phyloP scores from a whole-genome alignment of 148 eudicot genomes.

The Rhododendron williamsianum region DNA sequence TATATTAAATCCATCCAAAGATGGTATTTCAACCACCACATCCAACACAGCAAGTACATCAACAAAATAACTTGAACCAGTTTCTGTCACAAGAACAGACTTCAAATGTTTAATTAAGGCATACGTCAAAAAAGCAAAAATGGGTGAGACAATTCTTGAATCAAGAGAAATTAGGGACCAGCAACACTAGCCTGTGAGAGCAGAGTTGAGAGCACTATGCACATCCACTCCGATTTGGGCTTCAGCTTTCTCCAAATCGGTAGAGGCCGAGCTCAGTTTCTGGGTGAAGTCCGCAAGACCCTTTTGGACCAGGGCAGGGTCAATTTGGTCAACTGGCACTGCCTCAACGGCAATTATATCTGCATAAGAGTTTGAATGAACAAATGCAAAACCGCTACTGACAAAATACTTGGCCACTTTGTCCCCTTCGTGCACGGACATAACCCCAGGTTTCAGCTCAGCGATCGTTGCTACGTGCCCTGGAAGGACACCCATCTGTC shows the following conservation, averaged over 20 bases:
- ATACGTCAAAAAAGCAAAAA: not conserved
- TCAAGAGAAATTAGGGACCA: not conserved
- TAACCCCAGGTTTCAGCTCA: slow-evolving; percentile 69
- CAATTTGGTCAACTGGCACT: slow-evolving; percentile 72
- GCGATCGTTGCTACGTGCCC: slow-evolving; percentile 72
- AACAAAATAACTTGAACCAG: slow-evolving; percentile 4
- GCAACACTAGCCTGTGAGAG: slow-evolving; percentile 44
- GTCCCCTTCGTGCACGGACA: slow-evolving; percentile 67
- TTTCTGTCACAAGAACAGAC: not conserved
- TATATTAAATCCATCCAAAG: not conserved
- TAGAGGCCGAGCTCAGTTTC: slow-evolving; percentile 71
- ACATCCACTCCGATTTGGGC: slow-evolving; percentile 86
- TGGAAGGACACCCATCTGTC: slow-evolving; percentile 81
- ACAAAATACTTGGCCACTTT: slow-evolving; percentile 61
- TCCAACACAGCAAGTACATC: not conserved
- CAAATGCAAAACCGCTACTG: slow-evolving; percentile 75
- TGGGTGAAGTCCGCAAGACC: slow-evolving; percentile 75
- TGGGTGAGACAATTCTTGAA: not conserved
- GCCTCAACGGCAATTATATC: slow-evolving; percentile 84
- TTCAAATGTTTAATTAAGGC: not conserved
- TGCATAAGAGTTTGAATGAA: slow-evolving; percentile 69
- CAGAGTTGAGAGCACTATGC: slow-evolving; percentile 71
- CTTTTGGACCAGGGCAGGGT: slow-evolving; percentile 65
- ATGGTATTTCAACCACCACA: slow-evolving; percentile 3
- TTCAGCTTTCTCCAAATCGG: slow-evolving; percentile 89